Conservation (phyloP, 495 filamentous ascomycete genomes). For the Bacidia rubella region DNA sequence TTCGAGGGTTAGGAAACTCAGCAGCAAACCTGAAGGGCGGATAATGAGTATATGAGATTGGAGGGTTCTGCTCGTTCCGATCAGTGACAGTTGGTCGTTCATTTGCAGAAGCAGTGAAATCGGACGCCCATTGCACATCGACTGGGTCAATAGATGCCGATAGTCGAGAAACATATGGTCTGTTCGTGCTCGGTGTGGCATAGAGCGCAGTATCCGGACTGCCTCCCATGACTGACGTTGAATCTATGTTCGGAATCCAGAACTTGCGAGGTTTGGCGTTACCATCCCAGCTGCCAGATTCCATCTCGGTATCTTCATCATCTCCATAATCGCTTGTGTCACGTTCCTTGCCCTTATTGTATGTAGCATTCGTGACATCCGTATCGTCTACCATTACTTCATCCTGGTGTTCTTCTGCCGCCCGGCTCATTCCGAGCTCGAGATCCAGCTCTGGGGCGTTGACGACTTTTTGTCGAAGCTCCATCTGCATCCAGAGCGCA, state of each 20-base stretch:
- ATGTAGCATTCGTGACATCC: conserved; percentile 12
- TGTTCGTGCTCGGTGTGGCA: conserved; percentile 15
- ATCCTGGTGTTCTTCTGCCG: conserved; percentile 15
- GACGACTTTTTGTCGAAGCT: conserved; percentile 40
- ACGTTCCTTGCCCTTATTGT: conserved; percentile 31
- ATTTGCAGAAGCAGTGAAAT: conserved; percentile 30
- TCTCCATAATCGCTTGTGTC: conserved; percentile 14
- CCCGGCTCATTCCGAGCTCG: conserved; percentile 31
- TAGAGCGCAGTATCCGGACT: conserved; percentile 30
- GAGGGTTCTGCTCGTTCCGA: conserved; percentile 20
- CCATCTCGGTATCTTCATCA: conserved; percentile 20
- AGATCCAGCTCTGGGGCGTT: conserved; percentile 38
- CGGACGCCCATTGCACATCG: conserved; percentile 37
- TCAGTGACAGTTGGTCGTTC: conserved; percentile 23
- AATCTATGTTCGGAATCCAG: conserved; percentile 43
- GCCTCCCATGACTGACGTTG: conserved; percentile 45
- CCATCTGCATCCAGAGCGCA: conserved; percentile 43
- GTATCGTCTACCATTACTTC: conserved; percentile 8
- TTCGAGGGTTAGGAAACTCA: conserved; percentile 41
- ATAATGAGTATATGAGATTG: conserved; percentile 38
- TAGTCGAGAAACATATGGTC: conserved; percentile 24
- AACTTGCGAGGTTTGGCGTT: conserved; percentile 40
- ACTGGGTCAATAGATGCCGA: conserved; percentile 33
- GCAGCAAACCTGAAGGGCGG: conserved; percentile 47
- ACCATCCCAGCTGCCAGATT: conserved; percentile 37